phyloP scores from a whole-genome alignment of 1,284 basidiomycete species.

The Trametes hirsuta region DNA sequence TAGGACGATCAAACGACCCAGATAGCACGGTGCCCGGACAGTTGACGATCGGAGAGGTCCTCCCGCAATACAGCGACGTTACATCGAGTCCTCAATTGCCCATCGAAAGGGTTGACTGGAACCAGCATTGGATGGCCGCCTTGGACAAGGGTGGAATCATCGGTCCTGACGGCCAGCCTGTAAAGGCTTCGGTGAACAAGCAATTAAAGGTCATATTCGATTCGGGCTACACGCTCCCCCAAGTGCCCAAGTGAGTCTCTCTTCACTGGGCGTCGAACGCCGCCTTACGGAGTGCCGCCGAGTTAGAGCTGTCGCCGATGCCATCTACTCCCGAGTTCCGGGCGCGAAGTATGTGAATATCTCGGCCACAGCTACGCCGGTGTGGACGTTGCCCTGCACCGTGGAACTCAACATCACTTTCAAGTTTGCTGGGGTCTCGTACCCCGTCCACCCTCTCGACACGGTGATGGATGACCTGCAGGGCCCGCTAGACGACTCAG shows the following conservation, averaged over 20 bases:
- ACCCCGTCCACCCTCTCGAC: slow-evolving; percentile 68
- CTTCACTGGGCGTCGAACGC: not conserved
- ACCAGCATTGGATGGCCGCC: slow-evolving; percentile 41
- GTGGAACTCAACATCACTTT: slow-evolving; percentile 66
- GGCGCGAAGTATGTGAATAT: slow-evolving; percentile 53
- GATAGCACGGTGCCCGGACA: slow-evolving; percentile 36
- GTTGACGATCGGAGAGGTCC: slow-evolving; percentile 40
- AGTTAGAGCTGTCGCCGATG: slow-evolving; percentile 48
- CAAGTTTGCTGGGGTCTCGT: slow-evolving; percentile 54
- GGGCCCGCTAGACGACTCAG: slow-evolving; percentile 24
- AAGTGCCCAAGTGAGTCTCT: slow-evolving; percentile 52
- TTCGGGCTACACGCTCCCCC: slow-evolving; percentile 66
- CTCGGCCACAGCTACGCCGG: slow-evolving; percentile 41
- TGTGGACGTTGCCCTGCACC: slow-evolving; percentile 62
- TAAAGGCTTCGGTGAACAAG: slow-evolving; percentile 45
- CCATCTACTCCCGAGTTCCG: slow-evolving; percentile 55
- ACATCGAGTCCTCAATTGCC: slow-evolving; percentile 36
- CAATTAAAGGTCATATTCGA: slow-evolving; percentile 63
- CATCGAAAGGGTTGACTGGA: slow-evolving; percentile 26
- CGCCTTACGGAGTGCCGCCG: slow-evolving; percentile 27
- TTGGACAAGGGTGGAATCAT: slow-evolving; percentile 40
- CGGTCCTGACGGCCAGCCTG: slow-evolving; percentile 44
- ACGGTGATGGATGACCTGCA: slow-evolving; percentile 38
- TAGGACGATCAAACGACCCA: slow-evolving; percentile 36
- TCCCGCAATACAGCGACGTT: slow-evolving; percentile 36